Evolutionary conservation across 441 rosid species (phyloP).

Genomic region (Populus hybrid): DNA sequence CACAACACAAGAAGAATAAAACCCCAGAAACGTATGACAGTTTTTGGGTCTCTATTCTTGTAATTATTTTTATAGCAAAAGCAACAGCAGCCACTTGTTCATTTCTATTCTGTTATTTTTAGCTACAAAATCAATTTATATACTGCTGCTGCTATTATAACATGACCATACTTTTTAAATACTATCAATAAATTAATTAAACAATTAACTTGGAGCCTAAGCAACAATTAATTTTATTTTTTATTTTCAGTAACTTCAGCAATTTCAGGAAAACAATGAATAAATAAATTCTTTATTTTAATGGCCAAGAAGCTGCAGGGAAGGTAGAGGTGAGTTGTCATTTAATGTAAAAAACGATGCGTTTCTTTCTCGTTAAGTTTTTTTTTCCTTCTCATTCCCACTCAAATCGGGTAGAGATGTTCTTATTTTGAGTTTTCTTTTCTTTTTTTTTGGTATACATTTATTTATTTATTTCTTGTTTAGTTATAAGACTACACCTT

Average conservation of each 20-base stretch:
- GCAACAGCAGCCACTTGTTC: background rate
- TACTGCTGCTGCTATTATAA: too few species aligned
- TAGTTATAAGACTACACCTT: too few species aligned
- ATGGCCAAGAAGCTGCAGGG: background rate
- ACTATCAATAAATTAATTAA: background rate
- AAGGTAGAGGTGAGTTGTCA: background rate
- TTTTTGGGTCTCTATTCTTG: slow-evolving; percentile 5
- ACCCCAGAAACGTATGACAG: background rate
- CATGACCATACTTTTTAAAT: background rate
- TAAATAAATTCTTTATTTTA: background rate
- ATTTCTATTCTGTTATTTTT: slow-evolving; percentile 18
- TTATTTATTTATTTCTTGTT: too few species aligned
- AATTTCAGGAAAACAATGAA: background rate
- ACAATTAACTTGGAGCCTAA: slow-evolving; percentile 9
- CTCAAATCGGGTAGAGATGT: background rate
- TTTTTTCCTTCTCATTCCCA: background rate
- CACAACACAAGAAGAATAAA: background rate
- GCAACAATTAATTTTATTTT: background rate
- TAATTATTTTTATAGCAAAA: slow-evolving; percentile 9
- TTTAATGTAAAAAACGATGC: background rate
- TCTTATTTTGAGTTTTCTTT: too few species aligned
- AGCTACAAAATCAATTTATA: background rate
- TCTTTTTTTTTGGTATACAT: too few species aligned
- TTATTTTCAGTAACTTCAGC: background rate
- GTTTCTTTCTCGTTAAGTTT: slow-evolving; percentile 5